A percentile compares a stretch with the other conserved stretches of the same genome.
phyloP scores from a whole-genome alignment of 495 filamentous ascomycete species.

The Choiromyces venosus region DNA sequence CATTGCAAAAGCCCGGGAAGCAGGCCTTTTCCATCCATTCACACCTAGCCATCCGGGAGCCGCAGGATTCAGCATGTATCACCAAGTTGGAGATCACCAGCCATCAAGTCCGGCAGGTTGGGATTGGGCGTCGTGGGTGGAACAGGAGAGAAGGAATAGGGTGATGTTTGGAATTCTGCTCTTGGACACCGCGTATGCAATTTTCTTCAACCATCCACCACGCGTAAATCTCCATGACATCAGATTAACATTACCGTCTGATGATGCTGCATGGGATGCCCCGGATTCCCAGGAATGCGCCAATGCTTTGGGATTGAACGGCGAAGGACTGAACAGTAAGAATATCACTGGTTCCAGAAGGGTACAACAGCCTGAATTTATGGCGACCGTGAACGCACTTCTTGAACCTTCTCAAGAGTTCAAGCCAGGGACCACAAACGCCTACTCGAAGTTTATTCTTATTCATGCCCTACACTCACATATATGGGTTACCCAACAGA shows the following conservation, averaged over 20 bases:
- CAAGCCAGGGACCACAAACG: slow-evolving; percentile 55
- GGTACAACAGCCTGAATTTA: slow-evolving; percentile 56
- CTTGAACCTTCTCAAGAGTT: slow-evolving; percentile 52
- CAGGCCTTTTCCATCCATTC: slow-evolving; percentile 48
- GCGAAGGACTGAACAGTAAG: slow-evolving; percentile 40
- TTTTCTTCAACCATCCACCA: slow-evolving; percentile 59
- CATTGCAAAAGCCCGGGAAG: slow-evolving; percentile 49
- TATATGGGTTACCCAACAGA: slow-evolving; percentile 46
- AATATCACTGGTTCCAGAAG: slow-evolving; percentile 56
- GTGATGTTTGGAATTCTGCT: slow-evolving; percentile 58
- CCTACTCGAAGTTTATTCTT: slow-evolving; percentile 64
- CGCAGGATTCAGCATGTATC: slow-evolving; percentile 44
- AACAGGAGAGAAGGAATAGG: slow-evolving; percentile 61
- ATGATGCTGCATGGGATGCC: slow-evolving; percentile 65
- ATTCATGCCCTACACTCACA: slow-evolving; percentile 58
- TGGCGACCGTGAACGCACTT: slow-evolving; percentile 51
- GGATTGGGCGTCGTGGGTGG: slow-evolving; percentile 59
- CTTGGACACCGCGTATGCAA: slow-evolving; percentile 53
- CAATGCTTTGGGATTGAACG: slow-evolving; percentile 55
- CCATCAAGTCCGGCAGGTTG: slow-evolving; percentile 11
- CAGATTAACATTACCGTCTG: slow-evolving; percentile 56
- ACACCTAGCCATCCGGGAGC: slow-evolving; percentile 29
- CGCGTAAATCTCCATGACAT: slow-evolving; percentile 56
- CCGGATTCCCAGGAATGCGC: slow-evolving; percentile 52
- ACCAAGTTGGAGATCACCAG: slow-evolving; percentile 34